phyloP scores from a whole-genome alignment of 2,329 filamentous ascomycete species.

The Mollisiaceae sp. region DNA sequence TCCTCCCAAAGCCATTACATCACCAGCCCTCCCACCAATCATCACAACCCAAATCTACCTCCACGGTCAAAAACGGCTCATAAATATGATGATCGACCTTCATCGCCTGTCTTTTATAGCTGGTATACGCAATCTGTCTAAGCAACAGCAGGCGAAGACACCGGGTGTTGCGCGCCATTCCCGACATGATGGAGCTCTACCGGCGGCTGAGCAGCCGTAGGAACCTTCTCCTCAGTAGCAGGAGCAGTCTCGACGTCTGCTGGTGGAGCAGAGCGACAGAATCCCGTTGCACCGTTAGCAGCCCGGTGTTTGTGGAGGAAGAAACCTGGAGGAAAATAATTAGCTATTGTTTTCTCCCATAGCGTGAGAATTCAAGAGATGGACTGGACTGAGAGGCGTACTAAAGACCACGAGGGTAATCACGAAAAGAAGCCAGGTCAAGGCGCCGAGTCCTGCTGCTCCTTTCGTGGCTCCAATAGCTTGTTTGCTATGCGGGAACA shows the following conservation, averaged over 20 bases:
- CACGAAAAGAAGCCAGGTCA: slow-evolving; percentile 22
- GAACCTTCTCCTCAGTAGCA: background rate
- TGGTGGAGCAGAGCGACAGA: background rate
- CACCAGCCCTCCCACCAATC: slow-evolving; percentile 15
- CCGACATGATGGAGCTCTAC: slow-evolving; percentile 10
- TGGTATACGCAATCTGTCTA: background rate
- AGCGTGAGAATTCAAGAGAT: no score
- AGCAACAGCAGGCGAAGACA: slow-evolving; percentile 9
- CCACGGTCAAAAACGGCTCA: slow-evolving; percentile 16
- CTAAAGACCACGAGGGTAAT: slow-evolving; percentile 15
- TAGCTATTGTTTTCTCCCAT: background rate
- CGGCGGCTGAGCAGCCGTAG: background rate
- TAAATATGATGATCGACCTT: slow-evolving; percentile 10
- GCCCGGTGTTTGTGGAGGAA: slow-evolving; percentile 17
- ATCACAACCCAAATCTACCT: slow-evolving; percentile 12
- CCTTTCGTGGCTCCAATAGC: slow-evolving; percentile 15
- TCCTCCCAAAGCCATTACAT: slow-evolving; percentile 39
- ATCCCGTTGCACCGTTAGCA: slow-evolving; percentile 8
- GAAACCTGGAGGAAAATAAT: background rate
- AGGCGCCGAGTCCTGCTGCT: slow-evolving; percentile 13
- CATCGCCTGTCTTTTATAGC: slow-evolving; percentile 3
- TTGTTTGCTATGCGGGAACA: background rate
- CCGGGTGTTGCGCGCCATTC: slow-evolving; percentile 3
- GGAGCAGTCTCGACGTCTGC: slow-evolving; percentile 7
- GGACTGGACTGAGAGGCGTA: slow-evolving; percentile 9